Evolutionary conservation across 129 eudicot genomes (phyloP).

Genomic region (Flaveria ramosissima): DNA sequence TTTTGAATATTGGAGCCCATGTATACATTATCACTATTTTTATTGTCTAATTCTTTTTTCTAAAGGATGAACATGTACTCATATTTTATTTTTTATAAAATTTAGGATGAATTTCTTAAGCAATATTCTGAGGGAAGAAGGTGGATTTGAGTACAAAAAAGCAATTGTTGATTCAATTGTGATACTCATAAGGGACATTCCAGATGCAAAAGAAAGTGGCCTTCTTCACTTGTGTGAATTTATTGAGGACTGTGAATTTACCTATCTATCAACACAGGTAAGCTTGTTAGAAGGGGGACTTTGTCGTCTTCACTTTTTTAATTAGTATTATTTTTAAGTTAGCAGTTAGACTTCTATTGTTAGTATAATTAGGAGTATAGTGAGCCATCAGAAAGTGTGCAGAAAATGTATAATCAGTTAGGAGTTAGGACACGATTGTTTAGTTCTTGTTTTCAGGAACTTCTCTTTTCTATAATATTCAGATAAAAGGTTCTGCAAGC

Average conservation of each 20-base stretch:
- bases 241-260: constrained; percentile 94
- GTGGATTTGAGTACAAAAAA: constrained; percentile 93
- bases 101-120: constrained; percentile 87
- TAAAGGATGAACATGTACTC: not conserved
- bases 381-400: constrained; percentile 2
- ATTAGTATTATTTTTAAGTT: not conserved
- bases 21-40: not conserved
- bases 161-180: constrained; percentile 93
- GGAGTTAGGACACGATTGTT: constrained; percentile 7
- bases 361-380: not conserved
- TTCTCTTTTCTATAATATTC: constrained; percentile 6
- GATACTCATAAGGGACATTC: constrained; percentile 87
- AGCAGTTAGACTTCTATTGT: constrained; percentile 10
- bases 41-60: not conserved
- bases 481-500: not conserved
- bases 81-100: constrained; percentile 10
- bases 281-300: not conserved
- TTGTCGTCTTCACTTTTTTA: not conserved
- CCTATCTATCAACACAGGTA: constrained; percentile 94
- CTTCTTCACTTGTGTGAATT: constrained; percentile 94
- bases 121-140: constrained; percentile 93
- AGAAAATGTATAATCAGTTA: constrained; percentile 2
- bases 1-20: not conserved
- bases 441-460: not conserved
- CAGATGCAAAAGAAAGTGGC: constrained; percentile 96